phyloP scores from a whole-genome alignment of 2,329 filamentous ascomycete species.

The Aspergillus versicolor region DNA sequence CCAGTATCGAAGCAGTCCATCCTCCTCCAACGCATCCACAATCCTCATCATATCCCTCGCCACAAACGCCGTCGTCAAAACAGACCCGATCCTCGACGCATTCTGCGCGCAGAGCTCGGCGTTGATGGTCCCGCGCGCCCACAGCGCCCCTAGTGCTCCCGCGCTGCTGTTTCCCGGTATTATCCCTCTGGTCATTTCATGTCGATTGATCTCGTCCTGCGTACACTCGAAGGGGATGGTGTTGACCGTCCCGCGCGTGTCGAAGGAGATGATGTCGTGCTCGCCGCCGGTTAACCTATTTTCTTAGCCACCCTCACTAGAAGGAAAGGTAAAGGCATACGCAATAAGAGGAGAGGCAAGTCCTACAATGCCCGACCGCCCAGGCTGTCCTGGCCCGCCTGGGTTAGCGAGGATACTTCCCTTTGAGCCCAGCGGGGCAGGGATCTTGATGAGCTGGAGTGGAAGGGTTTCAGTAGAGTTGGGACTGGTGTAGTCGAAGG shows the following conservation, averaged over 20 bases:
- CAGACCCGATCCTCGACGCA: background rate
- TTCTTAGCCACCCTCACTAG: too few relatives aligned
- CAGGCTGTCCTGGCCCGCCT: slow-evolving; percentile 6
- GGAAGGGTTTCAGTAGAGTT: slow-evolving; percentile 3
- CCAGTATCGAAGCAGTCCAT: slow-evolving; percentile 10
- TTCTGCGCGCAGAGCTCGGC: slow-evolving; percentile 1
- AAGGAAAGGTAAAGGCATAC: background rate
- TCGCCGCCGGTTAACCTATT: slow-evolving; percentile 9
- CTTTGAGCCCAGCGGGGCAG: slow-evolving; percentile 5
- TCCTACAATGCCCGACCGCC: background rate
- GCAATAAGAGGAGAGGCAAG: background rate
- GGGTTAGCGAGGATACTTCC: slow-evolving; percentile 10
- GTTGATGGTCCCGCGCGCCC: slow-evolving; percentile 6
- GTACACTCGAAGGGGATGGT: slow-evolving; percentile 8
- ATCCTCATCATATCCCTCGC: slow-evolving; percentile 11
- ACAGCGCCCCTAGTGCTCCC: background rate
- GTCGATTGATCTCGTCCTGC: background rate
- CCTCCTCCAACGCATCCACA: slow-evolving; percentile 11
- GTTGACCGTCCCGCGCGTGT: slow-evolving; percentile 10
- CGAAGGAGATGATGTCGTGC: slow-evolving; percentile 10
- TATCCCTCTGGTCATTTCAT: background rate
- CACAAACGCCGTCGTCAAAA: slow-evolving; percentile 13
- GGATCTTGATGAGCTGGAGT: slow-evolving; percentile 8
- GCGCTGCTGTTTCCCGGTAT: background rate
- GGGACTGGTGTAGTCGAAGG: slow-evolving; percentile 10